phyloP scores from a whole-genome alignment of 257 asterid species.

The Fraxinus cuspidata region DNA sequence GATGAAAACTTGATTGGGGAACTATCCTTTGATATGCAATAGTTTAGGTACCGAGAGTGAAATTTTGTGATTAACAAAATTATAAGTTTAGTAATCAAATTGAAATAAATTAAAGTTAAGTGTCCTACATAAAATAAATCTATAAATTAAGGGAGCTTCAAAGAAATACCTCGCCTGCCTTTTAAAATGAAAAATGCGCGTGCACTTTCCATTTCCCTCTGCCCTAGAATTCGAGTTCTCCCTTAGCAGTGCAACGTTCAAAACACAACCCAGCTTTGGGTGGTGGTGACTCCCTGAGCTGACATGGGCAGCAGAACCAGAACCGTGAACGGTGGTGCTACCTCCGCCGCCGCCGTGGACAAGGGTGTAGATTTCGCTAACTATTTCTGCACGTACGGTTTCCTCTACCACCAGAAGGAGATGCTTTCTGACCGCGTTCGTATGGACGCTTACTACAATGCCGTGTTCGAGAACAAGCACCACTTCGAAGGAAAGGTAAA shows the following conservation, averaged over 20 bases:
- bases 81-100: not conserved
- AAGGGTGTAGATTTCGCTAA: constrained; percentile 91
- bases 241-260: not conserved
- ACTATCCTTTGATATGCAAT: not conserved
- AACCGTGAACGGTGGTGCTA: constrained; percentile 38
- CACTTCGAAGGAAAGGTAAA: constrained; percentile 83
- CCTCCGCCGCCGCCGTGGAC: constrained; percentile 47
- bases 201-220: not conserved
- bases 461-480: constrained; percentile 74
- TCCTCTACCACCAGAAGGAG: constrained; percentile 96
- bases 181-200: not conserved
- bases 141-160: not conserved
- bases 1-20: not conserved
- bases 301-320: constrained; percentile 67
- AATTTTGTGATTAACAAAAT: not conserved
- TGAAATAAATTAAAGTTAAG: not conserved
- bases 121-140: not conserved
- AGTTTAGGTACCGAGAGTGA: not conserved
- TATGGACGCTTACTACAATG: constrained; percentile 92
- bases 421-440: constrained; percentile 98
- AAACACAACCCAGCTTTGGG: not conserved
- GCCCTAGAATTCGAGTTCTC: not conserved
- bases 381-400: constrained; percentile 92
- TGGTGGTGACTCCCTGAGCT: not conserved
- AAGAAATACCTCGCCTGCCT: no score